Conservation (phyloP, 163 green algal genomes). For the Coccomyxa subellipsoidea region DNA sequence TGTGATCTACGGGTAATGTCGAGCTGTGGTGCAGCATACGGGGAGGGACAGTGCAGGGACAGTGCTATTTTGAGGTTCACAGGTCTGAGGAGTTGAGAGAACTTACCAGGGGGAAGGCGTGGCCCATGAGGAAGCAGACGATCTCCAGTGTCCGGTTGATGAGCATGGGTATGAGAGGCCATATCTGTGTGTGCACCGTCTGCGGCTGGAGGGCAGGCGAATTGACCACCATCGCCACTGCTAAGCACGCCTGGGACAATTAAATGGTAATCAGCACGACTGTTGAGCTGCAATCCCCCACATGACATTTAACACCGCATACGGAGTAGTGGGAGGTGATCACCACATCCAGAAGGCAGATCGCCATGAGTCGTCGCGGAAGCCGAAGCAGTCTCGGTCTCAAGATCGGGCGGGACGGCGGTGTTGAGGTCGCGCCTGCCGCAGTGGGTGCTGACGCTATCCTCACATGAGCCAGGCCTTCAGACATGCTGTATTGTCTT, state of each 20-base stretch:
- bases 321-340: neutral
- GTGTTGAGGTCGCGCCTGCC: neutral
- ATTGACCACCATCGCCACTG: neutral
- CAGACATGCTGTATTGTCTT: neutral
- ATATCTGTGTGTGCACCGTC: neutral
- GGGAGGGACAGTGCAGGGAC: too few relatives aligned
- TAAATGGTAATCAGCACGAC: too few relatives aligned
- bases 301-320: too few relatives aligned
- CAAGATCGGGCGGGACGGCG: neutral
- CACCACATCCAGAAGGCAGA: neutral
- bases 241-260: neutral
- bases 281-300: neutral
- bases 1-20: too few relatives aligned
- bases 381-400: neutral
- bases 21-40: too few relatives aligned
- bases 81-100: too few relatives aligned
- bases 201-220: neutral
- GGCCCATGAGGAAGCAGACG: neutral
- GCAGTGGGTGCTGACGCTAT: neutral
- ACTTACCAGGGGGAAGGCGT: conserved; percentile 1
- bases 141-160: neutral
- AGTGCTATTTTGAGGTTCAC: too few relatives aligned
- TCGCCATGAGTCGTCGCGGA: neutral
- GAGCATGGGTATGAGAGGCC: neutral
- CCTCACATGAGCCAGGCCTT: neutral